Evolutionary conservation across 768 basidiomycete species (phyloP).

Genomic region (Tephrocybe rancida): DNA sequence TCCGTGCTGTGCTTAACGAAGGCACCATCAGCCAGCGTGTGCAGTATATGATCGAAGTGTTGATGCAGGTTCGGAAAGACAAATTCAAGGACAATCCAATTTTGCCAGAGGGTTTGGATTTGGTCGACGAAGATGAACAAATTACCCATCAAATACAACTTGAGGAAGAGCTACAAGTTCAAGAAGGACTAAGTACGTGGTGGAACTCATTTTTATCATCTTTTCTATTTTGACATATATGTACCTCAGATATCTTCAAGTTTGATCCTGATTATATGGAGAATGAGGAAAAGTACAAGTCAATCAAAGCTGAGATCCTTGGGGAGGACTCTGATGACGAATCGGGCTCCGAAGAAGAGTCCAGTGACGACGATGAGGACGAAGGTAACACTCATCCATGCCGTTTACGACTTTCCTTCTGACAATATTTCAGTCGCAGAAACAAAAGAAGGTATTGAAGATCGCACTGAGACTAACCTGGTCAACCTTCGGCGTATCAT

Average conservation of each 20-base stretch:
- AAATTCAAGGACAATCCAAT: slow-evolving; percentile 99
- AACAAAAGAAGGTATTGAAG: slow-evolving; percentile 89
- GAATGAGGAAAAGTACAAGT: slow-evolving; percentile 92
- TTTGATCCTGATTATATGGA: slow-evolving; percentile 84
- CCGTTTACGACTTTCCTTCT: background rate
- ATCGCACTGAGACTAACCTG: slow-evolving; percentile 92
- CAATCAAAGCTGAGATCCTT: slow-evolving; percentile 91
- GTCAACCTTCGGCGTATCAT: slow-evolving; percentile 94
- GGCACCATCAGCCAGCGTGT: slow-evolving; percentile 93
- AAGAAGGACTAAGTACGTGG: slow-evolving; percentile 89
- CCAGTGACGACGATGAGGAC: slow-evolving; percentile 63
- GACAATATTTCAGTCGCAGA: slow-evolving; percentile 51
- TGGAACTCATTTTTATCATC: background rate
- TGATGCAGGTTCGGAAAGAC: slow-evolving; percentile 99
- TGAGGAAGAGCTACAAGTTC: slow-evolving; percentile 92
- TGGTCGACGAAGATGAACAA: slow-evolving; percentile 98
- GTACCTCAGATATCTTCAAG: slow-evolving; percentile 85
- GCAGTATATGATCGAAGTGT: slow-evolving; percentile 99
- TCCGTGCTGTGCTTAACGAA: slow-evolving; percentile 96
- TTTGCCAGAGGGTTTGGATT: slow-evolving; percentile 89
- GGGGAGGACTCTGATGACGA: slow-evolving; percentile 85
- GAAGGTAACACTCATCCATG: slow-evolving; percentile 31
- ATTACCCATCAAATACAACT: slow-evolving; percentile 93
- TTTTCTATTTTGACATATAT: background rate
- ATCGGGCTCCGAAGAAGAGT: slow-evolving; percentile 61